Evolutionary conservation across 805 yeast species (phyloP).

Genomic region (Kluyveromyces siamensis): DNA sequence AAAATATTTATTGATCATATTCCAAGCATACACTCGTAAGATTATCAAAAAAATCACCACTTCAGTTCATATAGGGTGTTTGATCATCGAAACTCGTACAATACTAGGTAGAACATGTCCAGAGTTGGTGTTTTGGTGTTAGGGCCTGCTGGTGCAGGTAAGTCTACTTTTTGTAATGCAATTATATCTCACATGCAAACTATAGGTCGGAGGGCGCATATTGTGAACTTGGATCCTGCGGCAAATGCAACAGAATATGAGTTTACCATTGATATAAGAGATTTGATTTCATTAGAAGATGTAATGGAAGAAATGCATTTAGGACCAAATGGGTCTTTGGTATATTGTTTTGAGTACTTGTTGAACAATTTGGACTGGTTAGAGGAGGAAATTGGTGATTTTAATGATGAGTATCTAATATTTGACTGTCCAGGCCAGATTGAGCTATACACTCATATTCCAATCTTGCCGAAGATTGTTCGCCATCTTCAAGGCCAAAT

Average conservation of each 20-base stretch:
- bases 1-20: not conserved
- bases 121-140: conserved; percentile 88
- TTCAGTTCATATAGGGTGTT: not conserved
- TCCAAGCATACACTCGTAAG: not conserved
- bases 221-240: conserved; percentile 94
- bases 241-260: conserved; percentile 90
- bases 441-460: conserved; percentile 89
- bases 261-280: conserved; percentile 87
- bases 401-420: conserved; percentile 84
- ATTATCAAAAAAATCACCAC: not conserved
- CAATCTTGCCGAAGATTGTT: conserved; percentile 82
- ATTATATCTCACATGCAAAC: conserved; percentile 82
- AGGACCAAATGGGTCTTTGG: conserved; percentile 92
- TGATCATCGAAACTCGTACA: not conserved
- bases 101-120: conserved; percentile 47
- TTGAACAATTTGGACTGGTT: conserved; percentile 91
- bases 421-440: conserved; percentile 98
- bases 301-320: conserved; percentile 90
- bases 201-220: conserved; percentile 86
- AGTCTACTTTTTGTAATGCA: conserved; percentile 85
- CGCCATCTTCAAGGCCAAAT: conserved; percentile 72
- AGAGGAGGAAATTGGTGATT: conserved; percentile 95
- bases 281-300: conserved; percentile 81
- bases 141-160: conserved; percentile 99
- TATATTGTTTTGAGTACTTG: conserved; percentile 89